Evolutionary conservation across 1,284 basidiomycete species (phyloP), one percentile per base, ranked within the genome.

Genomic region (Cystobasidium sp.): DNA sequence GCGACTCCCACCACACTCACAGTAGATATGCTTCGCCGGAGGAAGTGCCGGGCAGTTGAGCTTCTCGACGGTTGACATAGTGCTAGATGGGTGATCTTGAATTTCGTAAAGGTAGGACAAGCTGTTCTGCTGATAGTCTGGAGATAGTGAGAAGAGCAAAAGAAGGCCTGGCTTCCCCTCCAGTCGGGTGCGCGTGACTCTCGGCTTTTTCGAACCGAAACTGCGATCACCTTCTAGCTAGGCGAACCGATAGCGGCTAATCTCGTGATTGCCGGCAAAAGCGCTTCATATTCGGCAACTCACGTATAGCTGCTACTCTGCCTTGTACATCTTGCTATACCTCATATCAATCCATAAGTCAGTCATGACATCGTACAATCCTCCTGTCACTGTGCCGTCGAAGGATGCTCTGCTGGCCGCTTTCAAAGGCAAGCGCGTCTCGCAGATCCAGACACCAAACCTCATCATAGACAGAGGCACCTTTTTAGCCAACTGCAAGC

Each of bases 361-460:
- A 39, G 46, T 22, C 24, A 59, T 53, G 58, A 43, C 58, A 53
- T 55, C 64, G 52, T 53, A 53, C 58, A 65, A 63, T 53, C 64
- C 55, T 1, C 37, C 55, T 65, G 58, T 76, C 76, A 70, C 80
- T 78, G 52, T 78, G 10, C 83, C 84, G 0, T 82, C 85, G 77
- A 91, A 91, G 81, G 82, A 85, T 55, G 84, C 83, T 12, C 84
- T 93, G 20, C 81, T 85, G 24, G 80, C 86, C 53, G 85, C 87
- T 75, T 71, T 71, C 69, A 71, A 71, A 39, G 69, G 93, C 49
- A 87, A 86, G 79, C 80, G 84, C 14, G 81, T 93, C 70, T 81
- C 86, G 64, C 82, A 83, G 1, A 83, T 94, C 37, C 86, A 91
- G 69, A 94, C 92, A 0, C 92, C 93, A 31, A 90, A 91, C 0